phyloP scores from a whole-genome alignment of 371 early-diverging fungal species.

The Mucor velutinosus region DNA sequence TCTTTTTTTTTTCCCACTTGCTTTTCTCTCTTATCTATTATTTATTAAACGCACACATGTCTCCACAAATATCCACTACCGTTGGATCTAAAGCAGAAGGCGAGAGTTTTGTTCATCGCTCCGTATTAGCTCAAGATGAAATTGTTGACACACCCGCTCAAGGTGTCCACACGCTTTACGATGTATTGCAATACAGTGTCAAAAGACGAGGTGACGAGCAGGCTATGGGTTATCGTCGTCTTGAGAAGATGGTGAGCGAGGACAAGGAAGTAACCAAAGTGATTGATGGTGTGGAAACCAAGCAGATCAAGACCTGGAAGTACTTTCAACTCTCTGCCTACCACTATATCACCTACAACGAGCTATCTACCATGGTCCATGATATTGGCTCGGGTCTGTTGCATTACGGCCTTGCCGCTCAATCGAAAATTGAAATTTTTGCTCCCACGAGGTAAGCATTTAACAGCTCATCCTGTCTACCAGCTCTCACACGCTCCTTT shows the following conservation, averaged over 20 bases:
- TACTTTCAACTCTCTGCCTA: slow-evolving; percentile 76
- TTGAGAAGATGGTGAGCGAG: slow-evolving; percentile 69
- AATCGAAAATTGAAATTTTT: slow-evolving; percentile 69
- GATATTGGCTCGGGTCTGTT: slow-evolving; percentile 73
- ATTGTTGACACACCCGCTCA: slow-evolving; percentile 56
- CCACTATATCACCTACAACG: slow-evolving; percentile 68
- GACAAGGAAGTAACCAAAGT: slow-evolving; percentile 75
- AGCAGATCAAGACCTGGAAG: slow-evolving; percentile 81
- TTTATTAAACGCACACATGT: background rate
- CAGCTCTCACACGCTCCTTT: background rate
- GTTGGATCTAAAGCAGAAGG: slow-evolving; percentile 19
- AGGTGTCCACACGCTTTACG: slow-evolving; percentile 71
- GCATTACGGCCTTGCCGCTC: slow-evolving; percentile 60
- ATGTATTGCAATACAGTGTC: slow-evolving; percentile 62
- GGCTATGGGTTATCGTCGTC: slow-evolving; percentile 71
- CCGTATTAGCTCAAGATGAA: slow-evolving; percentile 54
- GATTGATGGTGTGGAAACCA: slow-evolving; percentile 63
- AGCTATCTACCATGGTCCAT: slow-evolving; percentile 50
- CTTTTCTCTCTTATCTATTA: background rate
- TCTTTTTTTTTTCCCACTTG: background rate
- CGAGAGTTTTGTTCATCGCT: slow-evolving; percentile 58
- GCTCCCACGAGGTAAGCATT: slow-evolving; percentile 68
- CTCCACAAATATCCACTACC: slow-evolving; percentile 1
- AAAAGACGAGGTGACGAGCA: slow-evolving; percentile 48
- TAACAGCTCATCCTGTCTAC: background rate